These are phyloP conservation scores for Penicillium sp. DNA, from an alignment of 2,329 filamentous ascomycete genomes.

Conservation along the genomic window DNA sequence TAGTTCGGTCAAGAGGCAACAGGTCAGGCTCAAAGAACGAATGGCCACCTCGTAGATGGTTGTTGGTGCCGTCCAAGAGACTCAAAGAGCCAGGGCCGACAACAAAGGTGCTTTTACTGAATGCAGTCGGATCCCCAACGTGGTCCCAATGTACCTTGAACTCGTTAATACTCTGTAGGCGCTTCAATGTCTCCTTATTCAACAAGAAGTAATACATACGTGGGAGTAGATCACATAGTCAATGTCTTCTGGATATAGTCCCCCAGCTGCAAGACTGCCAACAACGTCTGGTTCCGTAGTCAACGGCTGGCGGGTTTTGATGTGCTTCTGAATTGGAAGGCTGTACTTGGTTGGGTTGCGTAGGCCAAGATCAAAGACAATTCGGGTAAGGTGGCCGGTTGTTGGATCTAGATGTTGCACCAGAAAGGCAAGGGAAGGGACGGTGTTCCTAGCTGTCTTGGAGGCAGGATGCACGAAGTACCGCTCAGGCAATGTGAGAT, in stretches of 20 bases:
- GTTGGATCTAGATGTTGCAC: constrained; percentile 23
- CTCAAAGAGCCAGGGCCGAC: background rate
- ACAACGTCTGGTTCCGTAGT: background rate
- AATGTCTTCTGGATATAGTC: background rate
- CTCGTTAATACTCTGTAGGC: too few relatives aligned
- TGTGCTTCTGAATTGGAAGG: background rate
- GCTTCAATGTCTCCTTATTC: too few relatives aligned
- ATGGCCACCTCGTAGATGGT: too few relatives aligned
- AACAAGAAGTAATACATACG: background rate
- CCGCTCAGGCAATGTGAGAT: too few relatives aligned
- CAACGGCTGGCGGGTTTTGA: background rate
- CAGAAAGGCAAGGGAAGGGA: constrained; percentile 34
- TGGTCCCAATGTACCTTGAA: background rate
- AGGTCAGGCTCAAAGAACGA: too few relatives aligned
- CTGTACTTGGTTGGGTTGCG: background rate
- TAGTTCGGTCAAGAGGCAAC: background rate
- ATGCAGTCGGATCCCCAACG: background rate
- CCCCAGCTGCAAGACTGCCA: background rate
- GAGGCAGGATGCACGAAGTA: too few relatives aligned
- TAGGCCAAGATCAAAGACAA: background rate
- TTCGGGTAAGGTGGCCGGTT: too few relatives aligned
- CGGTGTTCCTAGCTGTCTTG: constrained; percentile 6
- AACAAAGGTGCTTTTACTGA: background rate
- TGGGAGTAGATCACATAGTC: background rate
- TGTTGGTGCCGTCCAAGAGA: background rate